A percentile compares a stretch with the other conserved stretches of the same genome.
Conservation (phyloP, 441 rosid genomes). For the Manihot esculenta region DNA sequence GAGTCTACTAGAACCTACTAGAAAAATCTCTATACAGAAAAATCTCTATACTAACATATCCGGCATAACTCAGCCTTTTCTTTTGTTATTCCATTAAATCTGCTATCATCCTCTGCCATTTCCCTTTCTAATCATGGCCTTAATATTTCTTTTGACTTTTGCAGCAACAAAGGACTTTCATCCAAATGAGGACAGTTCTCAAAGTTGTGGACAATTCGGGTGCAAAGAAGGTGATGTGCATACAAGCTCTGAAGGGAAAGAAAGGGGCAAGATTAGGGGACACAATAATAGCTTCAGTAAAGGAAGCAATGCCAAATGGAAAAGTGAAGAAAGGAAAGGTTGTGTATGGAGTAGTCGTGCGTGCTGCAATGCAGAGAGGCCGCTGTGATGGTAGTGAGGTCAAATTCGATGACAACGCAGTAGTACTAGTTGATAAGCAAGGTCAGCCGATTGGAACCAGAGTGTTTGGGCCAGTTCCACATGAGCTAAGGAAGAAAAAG, state of each 20-base stretch:
- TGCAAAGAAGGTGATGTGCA: conserved; percentile 89
- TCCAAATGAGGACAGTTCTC: conserved; percentile 89
- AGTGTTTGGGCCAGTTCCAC: conserved; percentile 90
- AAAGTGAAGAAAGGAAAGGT: conserved; percentile 95
- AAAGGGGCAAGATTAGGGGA: conserved; percentile 89
- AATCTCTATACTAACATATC: too few relatives aligned
- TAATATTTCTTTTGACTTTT: conserved; percentile 11
- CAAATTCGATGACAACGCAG: conserved; percentile 91
- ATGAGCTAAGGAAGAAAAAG: conserved; percentile 81
- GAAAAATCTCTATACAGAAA: too few relatives aligned
- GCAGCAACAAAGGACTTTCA: conserved; percentile 74
- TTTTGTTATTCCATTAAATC: not conserved
- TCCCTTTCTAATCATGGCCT: not conserved
- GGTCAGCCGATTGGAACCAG: conserved; percentile 84
- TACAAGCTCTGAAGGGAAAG: conserved; percentile 72
- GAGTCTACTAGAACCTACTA: too few relatives aligned
- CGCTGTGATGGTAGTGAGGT: conserved; percentile 89
- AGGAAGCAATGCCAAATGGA: conserved; percentile 90
- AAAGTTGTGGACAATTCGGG: conserved; percentile 91
- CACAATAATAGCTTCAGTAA: conserved; percentile 79
- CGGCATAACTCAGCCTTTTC: not conserved
- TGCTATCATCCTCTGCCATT: not conserved
- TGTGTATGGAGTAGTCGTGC: conserved; percentile 76
- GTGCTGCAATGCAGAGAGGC: conserved; percentile 90
- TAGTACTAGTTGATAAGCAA: conserved; percentile 73